Conservation (phyloP, 2,329 filamentous ascomycete genomes). For the Ascochyta viciae-villosae region DNA sequence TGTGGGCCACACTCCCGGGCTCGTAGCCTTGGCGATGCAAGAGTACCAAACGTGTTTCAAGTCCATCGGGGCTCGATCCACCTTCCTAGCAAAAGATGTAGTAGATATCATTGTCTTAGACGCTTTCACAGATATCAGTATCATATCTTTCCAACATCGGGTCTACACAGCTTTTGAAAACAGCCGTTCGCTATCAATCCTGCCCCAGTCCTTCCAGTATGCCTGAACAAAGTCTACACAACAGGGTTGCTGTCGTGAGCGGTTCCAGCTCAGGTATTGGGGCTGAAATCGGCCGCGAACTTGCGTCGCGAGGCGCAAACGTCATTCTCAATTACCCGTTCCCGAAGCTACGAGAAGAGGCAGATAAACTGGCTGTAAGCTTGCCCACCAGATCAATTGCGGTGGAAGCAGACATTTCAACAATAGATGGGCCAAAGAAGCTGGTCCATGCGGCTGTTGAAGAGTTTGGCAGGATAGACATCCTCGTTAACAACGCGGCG, state of each 20-base stretch:
- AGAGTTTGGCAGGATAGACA: slow-evolving; percentile 43
- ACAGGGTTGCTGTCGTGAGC: slow-evolving; percentile 51
- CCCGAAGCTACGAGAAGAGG: slow-evolving; percentile 33
- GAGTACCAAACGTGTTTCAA: background rate
- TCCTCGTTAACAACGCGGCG: slow-evolving; percentile 49
- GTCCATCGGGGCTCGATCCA: background rate
- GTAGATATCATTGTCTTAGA: background rate
- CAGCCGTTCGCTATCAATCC: background rate
- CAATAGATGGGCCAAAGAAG: slow-evolving; percentile 26
- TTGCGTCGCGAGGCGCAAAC: slow-evolving; percentile 51
- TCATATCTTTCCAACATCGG: background rate
- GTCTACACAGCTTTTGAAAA: background rate
- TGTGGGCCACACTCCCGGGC: background rate
- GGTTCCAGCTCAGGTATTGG: slow-evolving; percentile 55
- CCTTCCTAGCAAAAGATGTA: too few species aligned
- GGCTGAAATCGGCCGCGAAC: slow-evolving; percentile 51
- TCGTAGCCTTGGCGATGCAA: background rate
- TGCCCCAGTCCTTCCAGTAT: background rate
- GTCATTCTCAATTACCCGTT: slow-evolving; percentile 60
- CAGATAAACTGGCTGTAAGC: slow-evolving; percentile 35
- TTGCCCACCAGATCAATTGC: slow-evolving; percentile 46
- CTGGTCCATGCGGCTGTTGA: slow-evolving; percentile 4
- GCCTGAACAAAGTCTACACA: slow-evolving; percentile 6
- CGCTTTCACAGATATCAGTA: too few species aligned
- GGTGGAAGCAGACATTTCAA: slow-evolving; percentile 49